Percentiles rank a stretch among this genome's conserved stretches.
Evolutionary conservation across 2,329 filamentous ascomycete species (phyloP).

Genomic region (Epicoccum nigrum): DNA sequence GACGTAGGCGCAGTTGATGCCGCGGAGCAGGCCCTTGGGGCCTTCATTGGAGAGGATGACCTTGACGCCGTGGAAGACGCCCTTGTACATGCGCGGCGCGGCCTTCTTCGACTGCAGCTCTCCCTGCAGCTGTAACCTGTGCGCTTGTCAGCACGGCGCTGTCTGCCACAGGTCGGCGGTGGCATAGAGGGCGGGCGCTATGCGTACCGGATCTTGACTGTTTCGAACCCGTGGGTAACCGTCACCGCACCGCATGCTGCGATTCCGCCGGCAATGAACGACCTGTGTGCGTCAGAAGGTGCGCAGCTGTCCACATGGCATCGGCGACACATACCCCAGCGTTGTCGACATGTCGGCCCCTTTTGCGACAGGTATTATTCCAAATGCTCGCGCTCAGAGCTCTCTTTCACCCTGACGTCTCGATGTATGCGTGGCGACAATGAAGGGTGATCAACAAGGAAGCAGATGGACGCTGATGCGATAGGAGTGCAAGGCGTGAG

Average conservation of each 20-base stretch:
- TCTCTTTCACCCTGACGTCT: neutral
- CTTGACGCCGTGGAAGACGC: conserved; percentile 86
- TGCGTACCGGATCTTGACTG: conserved; percentile 91
- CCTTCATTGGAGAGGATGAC: conserved; percentile 94
- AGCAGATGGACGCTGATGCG: neutral
- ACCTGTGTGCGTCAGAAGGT: conserved; percentile 55
- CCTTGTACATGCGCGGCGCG: conserved; percentile 86
- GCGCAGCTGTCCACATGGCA: neutral
- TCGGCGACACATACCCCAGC: conserved; percentile 46
- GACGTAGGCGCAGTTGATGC: conserved; percentile 90
- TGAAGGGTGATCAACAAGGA: neutral
- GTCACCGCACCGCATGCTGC: conserved; percentile 97
- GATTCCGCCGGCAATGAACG: conserved; percentile 94
- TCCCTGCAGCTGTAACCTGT: conserved; percentile 91
- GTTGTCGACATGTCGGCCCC: conserved; percentile 53
- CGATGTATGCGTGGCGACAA: neutral
- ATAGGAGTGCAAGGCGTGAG: neutral
- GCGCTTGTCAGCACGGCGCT: conserved; percentile 23
- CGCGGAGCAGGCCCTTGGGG: conserved; percentile 81
- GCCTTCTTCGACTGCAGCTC: conserved; percentile 87
- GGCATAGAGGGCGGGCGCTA: too few relatives aligned
- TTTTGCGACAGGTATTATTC: conserved; percentile 17
- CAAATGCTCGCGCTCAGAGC: conserved; percentile 4
- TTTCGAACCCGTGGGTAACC: conserved; percentile 97
- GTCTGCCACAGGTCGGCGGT: neutral